A percentile compares a stretch with the other conserved stretches of the same genome.
phyloP scores from a whole-genome alignment of 1,284 basidiomycete species.

The Sporisorium graminicola region DNA sequence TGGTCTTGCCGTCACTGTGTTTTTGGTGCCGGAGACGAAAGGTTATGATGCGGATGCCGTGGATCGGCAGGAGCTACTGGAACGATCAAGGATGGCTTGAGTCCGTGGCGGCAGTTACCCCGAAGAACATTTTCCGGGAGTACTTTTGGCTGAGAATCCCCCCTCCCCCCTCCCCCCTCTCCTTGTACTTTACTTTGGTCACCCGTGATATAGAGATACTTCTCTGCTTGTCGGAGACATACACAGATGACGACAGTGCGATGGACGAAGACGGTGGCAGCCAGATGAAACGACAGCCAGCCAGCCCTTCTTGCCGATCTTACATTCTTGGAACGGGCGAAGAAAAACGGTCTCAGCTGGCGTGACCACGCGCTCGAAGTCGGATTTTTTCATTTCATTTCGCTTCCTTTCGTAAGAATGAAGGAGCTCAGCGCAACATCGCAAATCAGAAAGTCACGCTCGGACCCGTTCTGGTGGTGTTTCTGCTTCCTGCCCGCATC shows the following conservation, averaged over 20 bases:
- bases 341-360: not conserved
- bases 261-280: not conserved
- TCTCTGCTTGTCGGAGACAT: too few relatives aligned
- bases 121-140: too few relatives aligned
- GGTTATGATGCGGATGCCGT: constrained; percentile 55
- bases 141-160: not conserved
- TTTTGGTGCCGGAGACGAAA: constrained; percentile 55
- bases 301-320: not conserved
- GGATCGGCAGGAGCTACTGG: constrained; percentile 51
- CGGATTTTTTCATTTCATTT: not conserved
- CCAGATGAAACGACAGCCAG: not conserved
- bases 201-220: not conserved
- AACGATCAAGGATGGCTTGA: constrained; percentile 31
- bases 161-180: not conserved
- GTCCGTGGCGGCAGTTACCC: not conserved
- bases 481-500: not conserved
- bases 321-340: not conserved
- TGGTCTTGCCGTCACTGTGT: constrained; percentile 40
- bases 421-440: not conserved
- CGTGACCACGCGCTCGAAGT: constrained; percentile 10
- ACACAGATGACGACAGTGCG: not conserved
- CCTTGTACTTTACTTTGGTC: not conserved
- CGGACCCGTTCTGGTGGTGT: constrained; percentile 21
- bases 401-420: not conserved
- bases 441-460: constrained; percentile 16